Evolutionary conservation across 306 rosid genomes (phyloP).

Genomic region (Cucurbita moschata): DNA sequence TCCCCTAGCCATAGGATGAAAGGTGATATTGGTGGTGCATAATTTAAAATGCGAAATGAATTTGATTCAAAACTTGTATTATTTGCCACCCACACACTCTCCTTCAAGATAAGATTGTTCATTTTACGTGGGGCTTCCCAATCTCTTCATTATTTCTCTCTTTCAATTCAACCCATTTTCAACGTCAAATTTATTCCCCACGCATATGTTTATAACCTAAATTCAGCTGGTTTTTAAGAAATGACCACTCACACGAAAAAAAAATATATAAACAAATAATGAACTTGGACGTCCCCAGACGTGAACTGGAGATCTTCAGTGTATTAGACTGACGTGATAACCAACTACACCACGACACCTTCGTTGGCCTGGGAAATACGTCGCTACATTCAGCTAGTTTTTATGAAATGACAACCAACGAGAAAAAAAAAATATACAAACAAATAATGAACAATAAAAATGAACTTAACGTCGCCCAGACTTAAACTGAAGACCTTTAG

Average conservation of each 20-base stretch:
- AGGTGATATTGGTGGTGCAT: not conserved
- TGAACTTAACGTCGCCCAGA: too few species aligned
- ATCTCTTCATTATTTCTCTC: not conserved
- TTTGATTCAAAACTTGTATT: slow-evolving; percentile 1
- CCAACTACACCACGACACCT: slow-evolving; percentile 42
- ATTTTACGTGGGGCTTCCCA: not conserved
- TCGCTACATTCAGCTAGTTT: too few species aligned
- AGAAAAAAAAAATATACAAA: too few species aligned
- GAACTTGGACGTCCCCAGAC: slow-evolving; percentile 3
- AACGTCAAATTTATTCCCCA: too few species aligned
- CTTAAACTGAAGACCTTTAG: too few species aligned
- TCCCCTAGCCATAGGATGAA: not conserved
- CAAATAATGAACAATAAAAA: too few species aligned
- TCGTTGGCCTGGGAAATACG: too few species aligned
- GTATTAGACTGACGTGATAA: slow-evolving; percentile 92
- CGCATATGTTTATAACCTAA: too few species aligned
- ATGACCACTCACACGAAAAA: too few species aligned
- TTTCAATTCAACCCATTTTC: too few species aligned
- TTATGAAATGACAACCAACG: too few species aligned
- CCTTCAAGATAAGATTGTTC: slow-evolving; percentile 5
- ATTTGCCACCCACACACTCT: not conserved
- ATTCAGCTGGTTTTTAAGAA: too few species aligned
- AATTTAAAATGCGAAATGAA: not conserved
- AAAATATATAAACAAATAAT: not conserved
- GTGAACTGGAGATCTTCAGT: slow-evolving; percentile 41